Conservation (phyloP, 345 rosid genomes). For the Theobroma cacao region DNA sequence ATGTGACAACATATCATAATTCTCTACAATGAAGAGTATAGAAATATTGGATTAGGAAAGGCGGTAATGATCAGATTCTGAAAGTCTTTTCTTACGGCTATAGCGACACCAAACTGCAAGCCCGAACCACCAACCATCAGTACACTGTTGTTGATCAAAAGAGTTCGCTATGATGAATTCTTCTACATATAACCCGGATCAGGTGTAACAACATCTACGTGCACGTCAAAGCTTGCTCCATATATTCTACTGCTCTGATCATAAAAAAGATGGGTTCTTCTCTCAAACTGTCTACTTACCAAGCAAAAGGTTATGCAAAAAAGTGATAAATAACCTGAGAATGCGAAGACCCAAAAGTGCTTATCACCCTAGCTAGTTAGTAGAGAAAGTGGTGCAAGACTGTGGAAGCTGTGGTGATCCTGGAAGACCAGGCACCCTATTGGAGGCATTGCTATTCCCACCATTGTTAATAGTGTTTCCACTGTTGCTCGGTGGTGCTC, state of each 20-base stretch:
- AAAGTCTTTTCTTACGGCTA: not conserved
- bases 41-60: not conserved
- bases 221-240: not conserved
- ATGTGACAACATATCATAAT: not conserved
- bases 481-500: slow-evolving; percentile 23
- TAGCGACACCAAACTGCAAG: not conserved
- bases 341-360: not conserved
- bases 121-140: not conserved
- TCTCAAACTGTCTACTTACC: not conserved
- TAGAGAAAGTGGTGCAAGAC: slow-evolving; percentile 90
- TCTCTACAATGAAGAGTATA: not conserved
- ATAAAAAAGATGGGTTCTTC: not conserved
- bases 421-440: slow-evolving; percentile 30
- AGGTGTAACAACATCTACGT: not conserved
- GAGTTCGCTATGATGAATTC: not conserved
- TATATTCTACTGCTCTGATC: not conserved
- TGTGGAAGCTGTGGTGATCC: slow-evolving; percentile 85
- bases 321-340: not conserved
- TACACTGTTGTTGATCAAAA: not conserved
- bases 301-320: not conserved
- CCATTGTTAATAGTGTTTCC: slow-evolving; percentile 18
- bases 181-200: not conserved
- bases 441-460: slow-evolving; percentile 20
- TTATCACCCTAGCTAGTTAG: slow-evolving; percentile 24
- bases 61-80: not conserved